Base-by-base conservation (phyloP, 2,329 filamentous ascomycete genomes). In the Penicillium sp. region DNA sequence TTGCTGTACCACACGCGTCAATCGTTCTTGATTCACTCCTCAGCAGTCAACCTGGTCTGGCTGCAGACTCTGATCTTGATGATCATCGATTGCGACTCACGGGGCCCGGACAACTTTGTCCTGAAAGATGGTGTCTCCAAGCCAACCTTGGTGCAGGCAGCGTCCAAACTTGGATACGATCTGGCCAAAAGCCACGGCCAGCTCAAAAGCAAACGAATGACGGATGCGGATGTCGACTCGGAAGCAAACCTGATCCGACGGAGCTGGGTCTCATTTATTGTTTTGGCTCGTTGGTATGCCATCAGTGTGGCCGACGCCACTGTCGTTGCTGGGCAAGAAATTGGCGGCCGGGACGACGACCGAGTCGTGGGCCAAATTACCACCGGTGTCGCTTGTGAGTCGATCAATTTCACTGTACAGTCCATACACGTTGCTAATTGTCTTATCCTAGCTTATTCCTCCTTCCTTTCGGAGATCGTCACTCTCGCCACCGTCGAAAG, bases 51-150 rank as follows among this genome's bases (percentile, higher is more conserved):
- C 48, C 46, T 73, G 26, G 56, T 73, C 24, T 69, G 66, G 58
- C 60, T 73, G n/a, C 70, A 73, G 51, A 65, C 64, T 29, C 57
- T 72, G 42, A 58, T 68, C 7, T 55, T 73, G 18, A 66, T 73
- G 64, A 64, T 71, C 13, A 61, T 73, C 9, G 71, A 74, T 38
- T 69, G 68, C 47, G 70, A 73, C 40, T 58, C 63, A 8, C 69
- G 69, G 36, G 68, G 68, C 2, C 69, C 70, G 1, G 68, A 73
- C 34, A 72, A 73, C 43, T 58, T 73, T 24, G 62, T 66, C 25
- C 55, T 66, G 35, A 70, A 71, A 51, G 64, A 71, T 47, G 68
- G 67, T n/a, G 52, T 68, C 11, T 64, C 68, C 1, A 73, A 72
- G 51, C 61, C 64, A 18, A 64, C 60, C 2, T 52, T 73, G n/a